These are phyloP conservation scores for Gymnopilus dilepis DNA, from an alignment of 768 basidiomycete species.

Conservation along the genomic window DNA sequence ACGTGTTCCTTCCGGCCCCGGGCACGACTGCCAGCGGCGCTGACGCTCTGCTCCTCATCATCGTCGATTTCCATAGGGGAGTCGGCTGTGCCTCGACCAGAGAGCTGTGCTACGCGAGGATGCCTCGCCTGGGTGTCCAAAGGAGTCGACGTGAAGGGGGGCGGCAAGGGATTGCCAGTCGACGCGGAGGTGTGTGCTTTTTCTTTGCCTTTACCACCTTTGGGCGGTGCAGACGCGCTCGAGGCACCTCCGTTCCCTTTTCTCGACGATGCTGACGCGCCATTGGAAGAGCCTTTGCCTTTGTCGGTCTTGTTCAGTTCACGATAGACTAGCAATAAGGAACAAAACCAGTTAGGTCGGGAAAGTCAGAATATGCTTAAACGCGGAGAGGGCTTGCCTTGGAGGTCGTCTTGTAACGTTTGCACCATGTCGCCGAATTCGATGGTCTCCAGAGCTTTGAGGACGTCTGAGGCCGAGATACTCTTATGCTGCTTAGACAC, in stretches of 20 bases:
- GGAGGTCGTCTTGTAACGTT: slow-evolving; percentile 65
- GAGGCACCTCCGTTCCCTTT: slow-evolving; percentile 20
- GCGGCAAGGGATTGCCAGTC: slow-evolving; percentile 26
- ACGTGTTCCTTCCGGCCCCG: not conserved
- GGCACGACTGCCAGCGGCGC: not conserved
- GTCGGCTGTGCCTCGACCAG: slow-evolving; percentile 29
- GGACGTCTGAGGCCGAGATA: slow-evolving; percentile 87
- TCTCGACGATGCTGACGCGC: slow-evolving; percentile 27
- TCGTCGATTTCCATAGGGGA: slow-evolving; percentile 36
- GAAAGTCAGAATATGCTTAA: not conserved
- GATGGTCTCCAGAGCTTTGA: slow-evolving; percentile 82
- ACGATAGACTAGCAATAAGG: slow-evolving; percentile 57
- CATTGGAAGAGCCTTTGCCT: slow-evolving; percentile 43
- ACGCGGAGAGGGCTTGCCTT: no score
- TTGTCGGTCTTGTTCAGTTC: slow-evolving; percentile 68
- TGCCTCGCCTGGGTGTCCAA: slow-evolving; percentile 15
- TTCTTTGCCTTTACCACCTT: slow-evolving; percentile 45
- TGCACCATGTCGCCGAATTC: slow-evolving; percentile 77
- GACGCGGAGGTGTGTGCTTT: slow-evolving; percentile 29
- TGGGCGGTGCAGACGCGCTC: slow-evolving; percentile 30
- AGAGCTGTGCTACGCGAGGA: slow-evolving; percentile 32
- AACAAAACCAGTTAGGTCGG: not conserved
- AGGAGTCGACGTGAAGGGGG: slow-evolving; percentile 38
- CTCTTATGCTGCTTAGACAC: slow-evolving; percentile 83
- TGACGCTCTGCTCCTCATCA: slow-evolving; percentile 9